These are phyloP conservation scores for Backusella psychrophila DNA, from an alignment of 192 early-diverging fungal genomes.

Conservation along the genomic window DNA sequence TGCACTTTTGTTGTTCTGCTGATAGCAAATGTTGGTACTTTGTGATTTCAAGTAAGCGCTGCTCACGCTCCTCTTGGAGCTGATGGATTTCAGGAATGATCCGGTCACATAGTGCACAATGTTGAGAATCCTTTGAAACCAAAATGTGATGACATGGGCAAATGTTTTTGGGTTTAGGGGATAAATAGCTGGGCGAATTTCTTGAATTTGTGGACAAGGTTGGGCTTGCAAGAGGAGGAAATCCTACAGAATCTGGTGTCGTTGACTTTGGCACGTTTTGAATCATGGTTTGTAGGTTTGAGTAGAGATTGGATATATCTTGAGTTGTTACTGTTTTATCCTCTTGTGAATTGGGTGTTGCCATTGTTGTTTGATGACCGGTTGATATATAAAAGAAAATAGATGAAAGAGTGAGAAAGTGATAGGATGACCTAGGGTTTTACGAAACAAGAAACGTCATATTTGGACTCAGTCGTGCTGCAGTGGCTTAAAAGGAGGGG, in stretches of 20 bases:
- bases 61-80: slow-evolving; percentile 16
- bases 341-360: not conserved
- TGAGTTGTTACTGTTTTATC: slow-evolving; percentile 36
- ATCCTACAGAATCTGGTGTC: not conserved
- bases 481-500: not conserved
- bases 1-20: not conserved
- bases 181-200: not conserved
- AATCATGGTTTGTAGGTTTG: slow-evolving; percentile 48
- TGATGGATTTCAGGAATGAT: slow-evolving; percentile 20
- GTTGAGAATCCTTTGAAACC: slow-evolving; percentile 12
- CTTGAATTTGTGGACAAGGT: not conserved
- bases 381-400: not conserved
- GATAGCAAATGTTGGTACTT: not conserved
- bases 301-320: slow-evolving; percentile 53
- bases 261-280: slow-evolving; percentile 34
- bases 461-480: slow-evolving; percentile 1
- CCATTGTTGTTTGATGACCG: not conserved
- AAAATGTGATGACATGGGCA: slow-evolving; percentile 32
- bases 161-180: slow-evolving; percentile 22
- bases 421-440: not conserved
- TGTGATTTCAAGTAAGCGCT: slow-evolving; percentile 14
- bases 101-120: slow-evolving; percentile 31
- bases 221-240: not conserved
- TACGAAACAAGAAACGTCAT: not conserved
- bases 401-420: not conserved